Base-by-base conservation (phyloP, 352 stramenopile species). In the Phytophthora fragariae region DNA sequence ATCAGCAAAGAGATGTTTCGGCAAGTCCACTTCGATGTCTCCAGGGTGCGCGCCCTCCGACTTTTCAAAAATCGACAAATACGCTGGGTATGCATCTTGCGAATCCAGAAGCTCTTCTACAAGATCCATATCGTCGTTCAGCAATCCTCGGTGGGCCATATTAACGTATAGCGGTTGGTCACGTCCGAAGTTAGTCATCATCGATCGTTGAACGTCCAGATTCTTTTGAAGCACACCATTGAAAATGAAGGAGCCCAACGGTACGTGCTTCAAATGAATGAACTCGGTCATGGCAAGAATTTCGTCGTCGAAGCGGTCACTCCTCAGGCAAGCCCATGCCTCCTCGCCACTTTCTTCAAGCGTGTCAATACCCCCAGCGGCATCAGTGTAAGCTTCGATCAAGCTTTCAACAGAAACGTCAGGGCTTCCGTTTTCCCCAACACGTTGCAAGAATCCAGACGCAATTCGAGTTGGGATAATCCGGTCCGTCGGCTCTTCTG, bases 151-250 rank as follows among this genome's bases (percentile, higher is more conserved):
- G 11, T 88, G 81, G 31, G 84, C 85, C 77, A 96, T 86, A 8
- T 74, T 77, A 57, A 95, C 84, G 41, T 90, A 96, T 5, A 93
- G 57, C 5, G 69, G 74, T 58, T 98, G 93, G 57, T 98, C 94
- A 60, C 88, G 78, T 2, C 86, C 86, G 29, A 97, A 83, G 57
- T 92, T 80, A 6, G 61, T 63, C 85, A 97, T 95, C 55, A 97
- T 81, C 2, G 89, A 76, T 37, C 73, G 76, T 73, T 97, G 84
- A 37, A 97, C 56, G 35, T 94, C 83, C 17, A 93, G 56, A 49
- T 88, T 78, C 14, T 78, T 85, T 37, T 85, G 81, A 4, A 98
- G 50, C 37, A 97, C 81, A 37, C 93, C 93, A 67, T 98, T 98
- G 44, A 98, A 93, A 8, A 94, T 71, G 37, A 87, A 86, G 8